Evolutionary conservation across 352 stramenopile species (phyloP).

Genomic region (Pythium utonaiense): DNA sequence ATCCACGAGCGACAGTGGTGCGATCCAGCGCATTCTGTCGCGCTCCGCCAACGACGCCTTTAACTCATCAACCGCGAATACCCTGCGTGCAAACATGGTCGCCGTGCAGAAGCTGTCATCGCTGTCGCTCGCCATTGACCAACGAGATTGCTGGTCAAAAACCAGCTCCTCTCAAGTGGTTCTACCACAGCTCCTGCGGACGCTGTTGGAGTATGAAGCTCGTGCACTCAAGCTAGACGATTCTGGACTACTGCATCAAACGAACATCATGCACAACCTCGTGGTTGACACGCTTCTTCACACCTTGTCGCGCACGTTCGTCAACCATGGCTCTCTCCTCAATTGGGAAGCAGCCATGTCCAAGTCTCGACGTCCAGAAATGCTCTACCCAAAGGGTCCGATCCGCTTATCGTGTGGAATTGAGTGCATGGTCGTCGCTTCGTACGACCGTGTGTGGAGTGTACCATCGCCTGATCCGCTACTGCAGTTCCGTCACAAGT

Average conservation of each 20-base stretch:
- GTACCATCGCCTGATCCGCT: constrained; percentile 74
- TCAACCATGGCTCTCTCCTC: constrained; percentile 28
- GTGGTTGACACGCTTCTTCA: constrained; percentile 79
- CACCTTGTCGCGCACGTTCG: constrained; percentile 62
- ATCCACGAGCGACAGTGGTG: constrained; percentile 26
- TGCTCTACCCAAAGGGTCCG: constrained; percentile 65
- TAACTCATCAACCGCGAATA: constrained; percentile 31
- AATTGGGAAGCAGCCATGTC: constrained; percentile 49
- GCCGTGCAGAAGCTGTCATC: constrained; percentile 51
- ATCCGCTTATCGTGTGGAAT: constrained; percentile 65
- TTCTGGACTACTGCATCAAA: constrained; percentile 25
- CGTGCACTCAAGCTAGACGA: constrained; percentile 20
- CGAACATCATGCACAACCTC: constrained; percentile 56
- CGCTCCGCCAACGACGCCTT: constrained; percentile 48
- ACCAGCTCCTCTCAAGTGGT: neutral
- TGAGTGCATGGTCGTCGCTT: constrained; percentile 66
- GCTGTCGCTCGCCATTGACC: constrained; percentile 48
- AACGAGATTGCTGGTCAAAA: constrained; percentile 13
- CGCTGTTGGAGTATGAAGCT: constrained; percentile 25
- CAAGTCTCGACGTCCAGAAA: constrained; percentile 36
- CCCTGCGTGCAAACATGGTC: constrained; percentile 46
- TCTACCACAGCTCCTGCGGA: constrained; percentile 23
- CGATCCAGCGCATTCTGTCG: constrained; percentile 64
- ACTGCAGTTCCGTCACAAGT: constrained; percentile 79
- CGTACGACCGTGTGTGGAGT: constrained; percentile 81